Evolutionary conservation across 176 grass and related monocot species (phyloP), one percentile per base, ranked within the genome.

Genomic region (Miscanthus lutarioriparius): DNA sequence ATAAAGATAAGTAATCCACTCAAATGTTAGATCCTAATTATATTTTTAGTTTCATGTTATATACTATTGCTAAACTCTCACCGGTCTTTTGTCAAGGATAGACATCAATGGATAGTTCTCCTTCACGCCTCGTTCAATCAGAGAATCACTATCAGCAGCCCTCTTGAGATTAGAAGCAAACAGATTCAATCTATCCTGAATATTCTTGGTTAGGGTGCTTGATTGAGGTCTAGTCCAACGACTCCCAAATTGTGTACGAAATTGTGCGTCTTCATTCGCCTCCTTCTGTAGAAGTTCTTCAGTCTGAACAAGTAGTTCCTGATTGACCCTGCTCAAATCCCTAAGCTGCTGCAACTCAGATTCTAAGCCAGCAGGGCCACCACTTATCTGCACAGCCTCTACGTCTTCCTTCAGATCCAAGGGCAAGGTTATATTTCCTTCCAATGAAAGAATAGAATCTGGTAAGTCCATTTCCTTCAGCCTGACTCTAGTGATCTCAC

Each of bases 391-490:
- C 30, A 99, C 97, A 79, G 93, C 97, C 82, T 99, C 97, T 40
- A 92, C 82, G 20, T 96, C 91, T 76, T 99, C 97, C 78, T 91
- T 99, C 53, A 96, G 75, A 90, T 99, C 91, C 25, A 76, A 74
- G 81, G 97, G 93, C 87, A 99, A 82, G n/a, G 79, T 80, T 70
- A 94, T 83, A 86, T 94, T 96, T 91, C 97, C 97, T 92, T 99
- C 97, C 54, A 99, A 67, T 68, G 97, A 93, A 78, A 92, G 82
- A 72, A 99, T 96, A 76, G 97, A 99, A 92, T 99, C 97, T 41
- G 97, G 97, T 79, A 99, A 77, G 83, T 99, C 97, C 97, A 99
- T 96, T 86, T 99, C 97, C 90, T 96, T 99, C 70, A 99, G 76
- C 77, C 86, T 96, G 82, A 99, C 90, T 81, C 97, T 89, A 73